Evolutionary conservation across 1,284 basidiomycete species (phyloP), one percentile per base, ranked within the genome.

Genomic region (Schizophyllum commune): DNA sequence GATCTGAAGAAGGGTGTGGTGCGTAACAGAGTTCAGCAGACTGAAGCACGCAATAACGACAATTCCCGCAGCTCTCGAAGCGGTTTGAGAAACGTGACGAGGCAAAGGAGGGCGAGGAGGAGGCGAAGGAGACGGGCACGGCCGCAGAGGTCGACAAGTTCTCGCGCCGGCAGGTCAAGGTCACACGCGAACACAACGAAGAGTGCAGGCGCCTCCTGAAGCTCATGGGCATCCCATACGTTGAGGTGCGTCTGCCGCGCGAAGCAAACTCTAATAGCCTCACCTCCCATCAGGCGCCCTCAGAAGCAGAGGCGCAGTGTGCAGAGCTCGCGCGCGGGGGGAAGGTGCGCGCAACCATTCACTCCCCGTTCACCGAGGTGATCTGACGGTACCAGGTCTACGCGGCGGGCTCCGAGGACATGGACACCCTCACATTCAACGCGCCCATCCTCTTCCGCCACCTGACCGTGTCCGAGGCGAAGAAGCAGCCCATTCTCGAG

Each of bases 221-320:
- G 22, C 83, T 99, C 5, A 99, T 99, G 97, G 97, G 97, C 7
- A 98, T 99, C 57, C 97, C 97, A 1, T 92, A 93, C 62, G 86
- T 97, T 57, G 81, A 96, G 33, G 90, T 94, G 71, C 64, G 86
- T 77, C 11, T 27, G 5, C 21, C 52, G 6, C 32, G 19, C 33
- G 11, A 58, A 51, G 22, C n/a, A 32, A 19, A 59, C 34, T 58
- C 39, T 62, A 32, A 9, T 39, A 55, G 34, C 60, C 17, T 32
- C 32, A 52, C 60, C 60, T 54, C n/a, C 56, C 21, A 4, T 5
- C 65, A 96, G 94, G 95, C 96, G 19, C 96, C 97, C 0, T 96
- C 94, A 57, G 97, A 99, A 78, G 97, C 97, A 0, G 97, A 99
- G 74, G 97, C 97, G 0, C 97, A 99, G 71, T 99, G 97, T 68